Conservation (phyloP, 2,329 filamentous ascomycete genomes). For the Penicillium freii region DNA sequence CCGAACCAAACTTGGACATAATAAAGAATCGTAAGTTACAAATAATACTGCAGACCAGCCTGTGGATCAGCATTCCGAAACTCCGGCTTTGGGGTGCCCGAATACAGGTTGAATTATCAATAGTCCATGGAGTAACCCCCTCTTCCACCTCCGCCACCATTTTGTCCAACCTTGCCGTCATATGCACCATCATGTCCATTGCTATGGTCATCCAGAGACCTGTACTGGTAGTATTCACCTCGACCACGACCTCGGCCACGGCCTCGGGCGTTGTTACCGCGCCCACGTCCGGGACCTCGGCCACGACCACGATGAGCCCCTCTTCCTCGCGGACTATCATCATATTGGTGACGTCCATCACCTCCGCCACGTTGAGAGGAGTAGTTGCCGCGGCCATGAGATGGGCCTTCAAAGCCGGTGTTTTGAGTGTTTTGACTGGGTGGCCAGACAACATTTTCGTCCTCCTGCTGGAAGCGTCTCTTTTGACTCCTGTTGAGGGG, state of each 20-base stretch:
- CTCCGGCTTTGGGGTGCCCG: neutral
- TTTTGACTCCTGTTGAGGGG: constrained; percentile 58
- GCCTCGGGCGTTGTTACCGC: constrained; percentile 38
- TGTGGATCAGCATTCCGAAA: neutral
- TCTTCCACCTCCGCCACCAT: constrained; percentile 14
- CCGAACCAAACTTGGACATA: neutral
- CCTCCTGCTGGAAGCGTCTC: constrained; percentile 57
- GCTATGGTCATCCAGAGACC: constrained; percentile 63
- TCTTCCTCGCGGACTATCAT: constrained; percentile 42
- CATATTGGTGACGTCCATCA: constrained; percentile 39
- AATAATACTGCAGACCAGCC: neutral
- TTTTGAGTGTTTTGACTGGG: constrained; percentile 25
- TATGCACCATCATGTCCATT: constrained; percentile 31
- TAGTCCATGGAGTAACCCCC: constrained; percentile 43
- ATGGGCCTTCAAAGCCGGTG: constrained; percentile 25
- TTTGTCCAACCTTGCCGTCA: constrained; percentile 31
- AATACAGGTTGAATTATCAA: constrained; percentile 18
- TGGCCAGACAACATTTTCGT: constrained; percentile 49
- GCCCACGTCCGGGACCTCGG: constrained; percentile 40
- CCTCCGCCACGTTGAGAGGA: constrained; percentile 32
- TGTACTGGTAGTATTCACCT: constrained; percentile 56
- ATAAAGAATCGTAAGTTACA: neutral
- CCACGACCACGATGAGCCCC: constrained; percentile 35
- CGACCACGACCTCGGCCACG: constrained; percentile 51
- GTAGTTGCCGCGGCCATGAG: constrained; percentile 23